Evolutionary conservation across 495 filamentous ascomycete genomes (phyloP).

Genomic region (Lasiosphaeria hispida): DNA sequence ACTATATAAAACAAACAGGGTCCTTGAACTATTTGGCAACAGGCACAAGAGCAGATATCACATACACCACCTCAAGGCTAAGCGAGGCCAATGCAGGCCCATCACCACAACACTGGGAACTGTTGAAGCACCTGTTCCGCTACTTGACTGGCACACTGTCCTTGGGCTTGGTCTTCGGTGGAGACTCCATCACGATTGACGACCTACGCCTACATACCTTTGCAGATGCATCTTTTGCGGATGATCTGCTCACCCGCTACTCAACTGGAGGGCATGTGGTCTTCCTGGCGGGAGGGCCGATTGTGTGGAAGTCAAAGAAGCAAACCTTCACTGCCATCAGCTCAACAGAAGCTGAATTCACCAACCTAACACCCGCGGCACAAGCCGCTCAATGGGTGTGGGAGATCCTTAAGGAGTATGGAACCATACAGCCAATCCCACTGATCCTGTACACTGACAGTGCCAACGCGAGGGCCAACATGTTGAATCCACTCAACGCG

Average conservation of each 20-base stretch:
- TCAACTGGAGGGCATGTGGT: background rate
- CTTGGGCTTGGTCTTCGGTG: background rate
- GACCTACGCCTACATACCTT: constrained; percentile 1
- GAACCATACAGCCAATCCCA: constrained; percentile 1
- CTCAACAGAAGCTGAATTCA: constrained; percentile 7
- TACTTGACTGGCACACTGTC: background rate
- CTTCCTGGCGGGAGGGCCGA: constrained; percentile 7
- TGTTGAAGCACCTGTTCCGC: background rate
- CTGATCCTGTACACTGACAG: background rate
- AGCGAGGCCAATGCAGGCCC: constrained; percentile 6
- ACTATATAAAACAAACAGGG: constrained; percentile 7
- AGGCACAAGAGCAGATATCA: constrained; percentile 4
- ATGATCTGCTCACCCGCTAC: constrained; percentile 7
- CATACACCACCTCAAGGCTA: background rate
- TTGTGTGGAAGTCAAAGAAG: constrained; percentile 11
- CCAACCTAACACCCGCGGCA: constrained; percentile 7
- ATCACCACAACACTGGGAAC: background rate
- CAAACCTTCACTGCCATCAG: background rate
- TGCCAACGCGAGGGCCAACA: no score
- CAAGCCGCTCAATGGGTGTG: background rate
- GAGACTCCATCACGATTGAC: background rate
- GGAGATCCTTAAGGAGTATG: constrained; percentile 1
- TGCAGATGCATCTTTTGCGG: constrained; percentile 5
- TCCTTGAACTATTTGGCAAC: background rate
- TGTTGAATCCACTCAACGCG: no score